Evolutionary conservation across 2,329 filamentous ascomycete genomes (phyloP), one percentile per base, ranked within the genome.

Genomic region (Ophioceras dolichostomum): DNA sequence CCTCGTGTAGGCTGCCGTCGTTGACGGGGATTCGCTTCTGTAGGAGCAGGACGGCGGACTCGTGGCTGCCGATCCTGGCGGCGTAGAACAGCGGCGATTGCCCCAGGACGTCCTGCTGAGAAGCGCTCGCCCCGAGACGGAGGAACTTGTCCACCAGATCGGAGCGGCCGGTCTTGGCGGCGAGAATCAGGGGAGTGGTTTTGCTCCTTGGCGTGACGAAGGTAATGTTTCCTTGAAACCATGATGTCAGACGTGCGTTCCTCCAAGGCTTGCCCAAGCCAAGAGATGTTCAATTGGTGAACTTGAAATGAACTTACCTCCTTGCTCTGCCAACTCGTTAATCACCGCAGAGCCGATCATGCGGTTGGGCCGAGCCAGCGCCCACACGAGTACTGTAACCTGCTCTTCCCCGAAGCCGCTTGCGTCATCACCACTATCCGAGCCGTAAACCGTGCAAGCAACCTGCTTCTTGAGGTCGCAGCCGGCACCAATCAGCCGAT

Each of bases 331-430:
- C 17, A 82, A 57, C 34, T 73, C 53, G 42, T 70, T 61, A 38
- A 83, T 69, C 32, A 80, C 56, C 5, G 59, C 52, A 22, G 68
- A 73, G 51, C 73, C 77, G 36, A 80, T 64, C 42, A 65, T 67
- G 50, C 79, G 79, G 43, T 77, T 71, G 0, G 73, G 70, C 43
- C 79, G 74, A 5, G 72, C 56, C 36, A 82, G 60, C 0, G 73
- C 66, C 76, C 76, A 82, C 34, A 69, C 57, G 8, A 82, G 55
- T 3, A 76, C 57, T 2, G 70, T 71, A 30, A 76, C 62, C 8
- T 61, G 56, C 50, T 83, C 76, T 26, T 70, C 66, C 2, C 67
- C 61, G 0, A 65, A 42, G 10, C 65, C 60, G 0, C 65, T 57
- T 39, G 69, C 56, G 4, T 38, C 34, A 4, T 37, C 31, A 2